Base-by-base conservation (phyloP, 192 early-diverging fungal species). In the Fimicolochytrium jonesii region DNA sequence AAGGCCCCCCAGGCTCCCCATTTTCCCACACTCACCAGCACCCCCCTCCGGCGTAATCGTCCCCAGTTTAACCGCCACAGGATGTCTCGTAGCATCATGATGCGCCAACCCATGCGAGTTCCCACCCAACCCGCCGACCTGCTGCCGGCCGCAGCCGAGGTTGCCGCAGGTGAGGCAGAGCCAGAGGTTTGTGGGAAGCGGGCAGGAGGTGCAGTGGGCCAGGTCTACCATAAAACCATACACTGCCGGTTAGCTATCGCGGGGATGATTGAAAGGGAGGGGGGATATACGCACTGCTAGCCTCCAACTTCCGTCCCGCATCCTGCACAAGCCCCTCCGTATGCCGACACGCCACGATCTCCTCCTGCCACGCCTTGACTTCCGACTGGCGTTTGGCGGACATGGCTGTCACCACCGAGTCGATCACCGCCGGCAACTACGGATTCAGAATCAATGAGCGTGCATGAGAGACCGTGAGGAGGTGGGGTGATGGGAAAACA, bases 31-130 rank as follows among this genome's bases (percentile, higher is more conserved):
- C n/a, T n/a, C n/a, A 94, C 77, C 91, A 34, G 92, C 96, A 2
- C 87, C 88, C 56, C 96, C 96, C 70, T 99, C 94, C 41, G 94
- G 93, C 5, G 95, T 96, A 47, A 99, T 97, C 3, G 96, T 95
- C 7, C 96, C 96, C 6, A 97, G 80, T 63, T 99, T 99, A 41
- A 88, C 85, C 18, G 89, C 79, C 1, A 97, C 87, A 7, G 80
- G 77, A 69, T 99, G 96, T 0, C 82, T 81, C 0, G 91, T 91
- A 18, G 74, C 67, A 37, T 92, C 84, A 68, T 77, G 93, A 75
- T 99, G 96, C 0, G 66, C 77, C 23, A 96, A 69, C 0, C 87
- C 96, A 64, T 99, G 96, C 54, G 92, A 87, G 70, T 97, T 99
- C 15, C 96, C 96, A 9, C 90, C 90, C 18, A 81, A 69, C 9